These are phyloP conservation scores for Chaetomidium leptoderma DNA, from an alignment of 495 filamentous ascomycete species.

Conservation along the genomic window DNA sequence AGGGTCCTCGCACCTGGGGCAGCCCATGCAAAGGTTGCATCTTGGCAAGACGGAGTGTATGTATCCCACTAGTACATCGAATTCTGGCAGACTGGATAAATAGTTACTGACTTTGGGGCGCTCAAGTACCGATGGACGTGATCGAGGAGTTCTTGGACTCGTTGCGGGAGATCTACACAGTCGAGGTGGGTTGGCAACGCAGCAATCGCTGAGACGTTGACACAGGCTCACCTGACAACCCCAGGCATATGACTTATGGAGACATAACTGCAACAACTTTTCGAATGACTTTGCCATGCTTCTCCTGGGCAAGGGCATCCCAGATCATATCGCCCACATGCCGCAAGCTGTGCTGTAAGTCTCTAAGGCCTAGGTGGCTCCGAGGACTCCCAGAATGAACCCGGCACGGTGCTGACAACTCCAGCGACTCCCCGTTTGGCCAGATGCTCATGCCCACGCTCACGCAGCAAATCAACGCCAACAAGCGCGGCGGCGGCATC, in stretches of 20 bases:
- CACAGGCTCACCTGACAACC: slow-evolving; percentile 11
- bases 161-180: slow-evolving; percentile 73
- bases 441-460: slow-evolving; percentile 84
- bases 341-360: slow-evolving; percentile 69
- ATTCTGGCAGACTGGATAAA: too few relatives aligned
- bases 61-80: not conserved
- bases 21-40: slow-evolving; percentile 68
- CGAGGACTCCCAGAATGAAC: not conserved
- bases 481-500: slow-evolving; percentile 52
- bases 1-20: slow-evolving; percentile 79
- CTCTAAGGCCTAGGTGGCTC: not conserved
- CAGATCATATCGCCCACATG: slow-evolving; percentile 80
- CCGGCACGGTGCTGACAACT: slow-evolving; percentile 7
- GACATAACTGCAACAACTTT: slow-evolving; percentile 98
- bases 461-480: slow-evolving; percentile 64
- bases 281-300: slow-evolving; percentile 91
- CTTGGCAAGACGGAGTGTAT: slow-evolving; percentile 65
- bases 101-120: too few relatives aligned
- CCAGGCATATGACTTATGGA: slow-evolving; percentile 71
- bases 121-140: slow-evolving; percentile 66
- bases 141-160: slow-evolving; percentile 87
- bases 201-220: not conserved
- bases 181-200: slow-evolving; percentile 53
- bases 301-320: slow-evolving; percentile 83
- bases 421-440: slow-evolving; percentile 74